phyloP scores from a whole-genome alignment of 1,284 basidiomycete genomes.

The Irpex rosettiformis region DNA sequence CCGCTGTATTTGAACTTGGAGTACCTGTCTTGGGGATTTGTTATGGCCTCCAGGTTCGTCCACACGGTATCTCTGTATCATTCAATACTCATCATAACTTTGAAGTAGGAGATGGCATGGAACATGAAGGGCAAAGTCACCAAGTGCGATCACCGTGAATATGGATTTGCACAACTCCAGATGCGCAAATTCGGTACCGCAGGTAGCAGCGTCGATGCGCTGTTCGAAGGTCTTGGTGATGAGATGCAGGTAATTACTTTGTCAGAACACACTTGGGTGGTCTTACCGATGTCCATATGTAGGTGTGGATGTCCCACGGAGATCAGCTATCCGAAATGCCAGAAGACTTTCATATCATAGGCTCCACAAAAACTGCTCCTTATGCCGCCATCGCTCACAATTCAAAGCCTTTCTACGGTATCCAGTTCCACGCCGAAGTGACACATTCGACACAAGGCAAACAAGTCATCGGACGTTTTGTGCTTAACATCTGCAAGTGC shows the following conservation, averaged over 20 bases:
- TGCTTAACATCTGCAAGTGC: constrained; percentile 84
- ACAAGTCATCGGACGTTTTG: constrained; percentile 89
- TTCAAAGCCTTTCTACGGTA: constrained; percentile 89
- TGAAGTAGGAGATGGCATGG: constrained; percentile 86
- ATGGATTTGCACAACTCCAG: constrained; percentile 86
- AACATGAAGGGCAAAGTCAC: constrained; percentile 86
- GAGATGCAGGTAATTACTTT: constrained; percentile 70
- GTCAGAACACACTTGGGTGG: background rate
- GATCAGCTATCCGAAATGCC: constrained; percentile 89
- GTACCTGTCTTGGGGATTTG: constrained; percentile 97
- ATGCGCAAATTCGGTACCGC: constrained; percentile 59
- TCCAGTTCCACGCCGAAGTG: constrained; percentile 99
- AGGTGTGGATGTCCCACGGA: constrained; percentile 99
- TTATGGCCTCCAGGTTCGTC: constrained; percentile 87
- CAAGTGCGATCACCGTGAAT: constrained; percentile 91
- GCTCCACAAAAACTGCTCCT: constrained; percentile 84
- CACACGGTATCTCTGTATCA: background rate
- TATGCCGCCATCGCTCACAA: constrained; percentile 94
- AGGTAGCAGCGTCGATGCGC: constrained; percentile 51
- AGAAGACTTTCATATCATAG: constrained; percentile 85
- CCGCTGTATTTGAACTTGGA: constrained; percentile 88
- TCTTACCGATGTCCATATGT: background rate
- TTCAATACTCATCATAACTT: background rate
- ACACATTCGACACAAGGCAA: constrained; percentile 92
- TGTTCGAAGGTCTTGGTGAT: constrained; percentile 84